phyloP scores from a whole-genome alignment of 148 eudicot genomes.

The Polygonum aviculare region DNA sequence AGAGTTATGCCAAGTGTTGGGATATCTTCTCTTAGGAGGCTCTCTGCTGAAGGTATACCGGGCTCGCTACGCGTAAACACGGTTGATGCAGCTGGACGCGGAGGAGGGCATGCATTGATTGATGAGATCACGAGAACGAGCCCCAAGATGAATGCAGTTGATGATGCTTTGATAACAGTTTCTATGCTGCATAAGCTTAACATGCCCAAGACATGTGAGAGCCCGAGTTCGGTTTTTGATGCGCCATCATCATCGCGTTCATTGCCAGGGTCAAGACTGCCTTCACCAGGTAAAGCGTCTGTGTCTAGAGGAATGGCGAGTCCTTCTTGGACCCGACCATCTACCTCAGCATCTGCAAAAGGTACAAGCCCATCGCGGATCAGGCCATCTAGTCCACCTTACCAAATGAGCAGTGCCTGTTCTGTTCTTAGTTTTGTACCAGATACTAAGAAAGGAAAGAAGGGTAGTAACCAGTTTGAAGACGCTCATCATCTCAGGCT shows the following conservation, averaged over 20 bases:
- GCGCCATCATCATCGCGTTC: constrained; percentile 34
- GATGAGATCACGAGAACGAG: constrained; percentile 25
- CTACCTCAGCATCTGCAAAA: constrained; percentile 36
- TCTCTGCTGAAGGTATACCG: constrained; percentile 48
- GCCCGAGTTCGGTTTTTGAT: constrained; percentile 20
- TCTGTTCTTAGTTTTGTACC: constrained; percentile 80
- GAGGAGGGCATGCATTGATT: constrained; percentile 18
- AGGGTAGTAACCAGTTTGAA: constrained; percentile 52
- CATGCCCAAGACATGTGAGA: constrained; percentile 37
- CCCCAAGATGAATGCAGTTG: constrained; percentile 26
- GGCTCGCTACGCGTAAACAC: constrained; percentile 39
- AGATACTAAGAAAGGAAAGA: constrained; percentile 74
- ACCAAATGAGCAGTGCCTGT: constrained; percentile 45
- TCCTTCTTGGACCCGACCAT: constrained; percentile 35
- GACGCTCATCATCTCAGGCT: constrained; percentile 80
- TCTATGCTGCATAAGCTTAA: constrained; percentile 24
- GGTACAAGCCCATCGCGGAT: constrained; percentile 63
- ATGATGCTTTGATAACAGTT: constrained; percentile 30
- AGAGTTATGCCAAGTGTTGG: constrained; percentile 32
- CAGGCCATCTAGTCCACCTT: constrained; percentile 47
- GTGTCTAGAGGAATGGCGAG: constrained; percentile 36
- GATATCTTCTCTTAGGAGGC: constrained; percentile 40
- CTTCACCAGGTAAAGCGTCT: constrained; percentile 56
- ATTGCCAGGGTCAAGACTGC: constrained; percentile 44
- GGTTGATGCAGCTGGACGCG: constrained; percentile 24